Evolutionary conservation across 2,329 filamentous ascomycete genomes (phyloP), one percentile per base, ranked within the genome.

Genomic region (Cladosporium sp.): DNA sequence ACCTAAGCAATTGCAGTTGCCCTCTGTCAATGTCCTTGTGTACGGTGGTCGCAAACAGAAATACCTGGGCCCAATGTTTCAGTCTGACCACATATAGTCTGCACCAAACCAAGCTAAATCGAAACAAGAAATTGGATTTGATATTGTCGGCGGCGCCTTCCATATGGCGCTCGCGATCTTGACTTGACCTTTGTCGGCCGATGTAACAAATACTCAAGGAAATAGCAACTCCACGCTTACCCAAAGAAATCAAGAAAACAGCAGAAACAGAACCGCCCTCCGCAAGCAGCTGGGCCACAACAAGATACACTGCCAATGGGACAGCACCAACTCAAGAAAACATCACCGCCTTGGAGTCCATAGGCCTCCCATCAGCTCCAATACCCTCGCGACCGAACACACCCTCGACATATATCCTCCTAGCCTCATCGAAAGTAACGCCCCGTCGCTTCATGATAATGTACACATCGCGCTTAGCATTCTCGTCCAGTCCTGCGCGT

Each of bases 281-380:
- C 26, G 28, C 46, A 13, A 61, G 28, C 28, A 34, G 34, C 6
- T 43, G 18, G 36, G 18, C 36, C 7, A n/a, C 18, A 43, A n/a
- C n/a, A 7, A 18, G 11, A 28, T 14, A 14, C 7, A 10, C 53
- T 18, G 28, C 10, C 16, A 30, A 1, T 26, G 26, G 32, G 16
- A n/a, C 25, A 54, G 26, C 18, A 54, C 13, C 32, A 18, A 13
- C 54, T 84, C 75, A 91, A 66, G 89, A 91, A 79, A 98, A 98
- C 76, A 91, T 96, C 66, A 98, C 93, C 76, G 97, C 96, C 82
- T 97, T 97, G 68, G 93, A 93, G 81, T 98, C 94, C 76, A 88
- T 86, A 68, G 95, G 95, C 72, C 89, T 81, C 5, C 95, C 95
- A 78, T 99, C 95, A 5, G 91, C 85, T 1, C 89, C 92, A 76